Evolutionary conservation across 2,329 filamentous ascomycete species (phyloP).

Genomic region (Ceratocystis smalleyi): DNA sequence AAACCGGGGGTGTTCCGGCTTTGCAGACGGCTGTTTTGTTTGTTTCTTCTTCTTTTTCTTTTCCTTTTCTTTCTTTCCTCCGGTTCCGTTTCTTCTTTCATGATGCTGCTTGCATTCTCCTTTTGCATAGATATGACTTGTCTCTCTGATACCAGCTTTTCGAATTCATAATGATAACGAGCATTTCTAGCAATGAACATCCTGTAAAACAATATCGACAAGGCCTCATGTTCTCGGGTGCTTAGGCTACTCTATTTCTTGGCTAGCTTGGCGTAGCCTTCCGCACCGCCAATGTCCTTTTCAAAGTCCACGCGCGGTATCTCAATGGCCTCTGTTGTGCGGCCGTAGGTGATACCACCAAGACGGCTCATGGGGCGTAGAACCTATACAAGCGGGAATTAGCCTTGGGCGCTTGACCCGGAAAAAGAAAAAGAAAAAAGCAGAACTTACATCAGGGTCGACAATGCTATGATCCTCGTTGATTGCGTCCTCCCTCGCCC

Average conservation of each 20-base stretch:
- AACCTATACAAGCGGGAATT: constrained; percentile 29
- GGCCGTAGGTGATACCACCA: constrained; percentile 73
- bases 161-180: background rate
- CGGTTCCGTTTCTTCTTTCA: background rate
- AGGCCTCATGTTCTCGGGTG: background rate
- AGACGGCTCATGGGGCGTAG: constrained; percentile 62
- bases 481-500: constrained; percentile 76
- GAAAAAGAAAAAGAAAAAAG: too few species aligned
- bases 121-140: background rate
- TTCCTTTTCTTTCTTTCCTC: background rate
- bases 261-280: constrained; percentile 39
- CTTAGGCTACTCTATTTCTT: constrained; percentile 1
- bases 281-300: constrained; percentile 35
- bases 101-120: constrained; percentile 6
- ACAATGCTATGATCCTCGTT: constrained; percentile 61
- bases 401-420: background rate
- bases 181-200: background rate
- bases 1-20: background rate
- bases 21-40: background rate
- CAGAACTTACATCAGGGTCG: constrained; percentile 45
- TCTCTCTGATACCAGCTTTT: background rate
- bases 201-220: background rate
- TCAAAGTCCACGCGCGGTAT: constrained; percentile 47
- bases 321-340: constrained; percentile 55
- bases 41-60: constrained; percentile 7